Percentiles rank a stretch among this genome's conserved stretches.
phyloP scores from a whole-genome alignment of 163 green algal species.

The Scenedesmus sp. region DNA sequence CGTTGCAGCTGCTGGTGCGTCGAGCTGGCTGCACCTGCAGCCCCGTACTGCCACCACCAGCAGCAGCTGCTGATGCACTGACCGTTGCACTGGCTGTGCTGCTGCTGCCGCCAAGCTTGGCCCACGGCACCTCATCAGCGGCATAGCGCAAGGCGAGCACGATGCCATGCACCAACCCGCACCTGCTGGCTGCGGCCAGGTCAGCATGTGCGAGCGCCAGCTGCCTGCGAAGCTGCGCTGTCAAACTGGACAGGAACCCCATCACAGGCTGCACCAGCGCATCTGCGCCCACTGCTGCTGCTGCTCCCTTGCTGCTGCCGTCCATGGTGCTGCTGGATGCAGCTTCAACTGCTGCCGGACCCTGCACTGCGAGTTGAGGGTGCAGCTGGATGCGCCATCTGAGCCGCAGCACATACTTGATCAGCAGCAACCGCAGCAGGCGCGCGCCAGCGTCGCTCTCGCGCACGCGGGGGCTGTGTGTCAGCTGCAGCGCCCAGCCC shows the following conservation, averaged over 20 bases:
- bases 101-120: neutral
- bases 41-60: neutral
- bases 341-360: slow-evolving; percentile 3
- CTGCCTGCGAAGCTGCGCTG: neutral
- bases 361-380: slow-evolving; percentile 28
- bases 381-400: slow-evolving; percentile 76
- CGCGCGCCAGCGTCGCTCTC: slow-evolving; percentile 88
- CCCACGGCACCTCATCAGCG: slow-evolving; percentile 51
- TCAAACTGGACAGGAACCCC: slow-evolving; percentile 16
- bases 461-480: slow-evolving; percentile 78
- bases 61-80: neutral
- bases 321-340: neutral
- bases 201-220: slow-evolving; percentile 44
- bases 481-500: slow-evolving; percentile 72
- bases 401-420: slow-evolving; percentile 83
- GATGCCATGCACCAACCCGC: slow-evolving; percentile 82
- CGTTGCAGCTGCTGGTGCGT: neutral
- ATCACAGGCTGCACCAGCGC: neutral
- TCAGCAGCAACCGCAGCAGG: slow-evolving; percentile 84
- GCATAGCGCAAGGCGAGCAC: slow-evolving; percentile 83
- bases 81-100: neutral
- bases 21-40: neutral
- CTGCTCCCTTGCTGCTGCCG: neutral
- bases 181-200: slow-evolving; percentile 49
- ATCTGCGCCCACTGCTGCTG: neutral